Evolutionary conservation across 2,329 filamentous ascomycete species (phyloP).

Genomic region (Ophiocordyceps robertsii): DNA sequence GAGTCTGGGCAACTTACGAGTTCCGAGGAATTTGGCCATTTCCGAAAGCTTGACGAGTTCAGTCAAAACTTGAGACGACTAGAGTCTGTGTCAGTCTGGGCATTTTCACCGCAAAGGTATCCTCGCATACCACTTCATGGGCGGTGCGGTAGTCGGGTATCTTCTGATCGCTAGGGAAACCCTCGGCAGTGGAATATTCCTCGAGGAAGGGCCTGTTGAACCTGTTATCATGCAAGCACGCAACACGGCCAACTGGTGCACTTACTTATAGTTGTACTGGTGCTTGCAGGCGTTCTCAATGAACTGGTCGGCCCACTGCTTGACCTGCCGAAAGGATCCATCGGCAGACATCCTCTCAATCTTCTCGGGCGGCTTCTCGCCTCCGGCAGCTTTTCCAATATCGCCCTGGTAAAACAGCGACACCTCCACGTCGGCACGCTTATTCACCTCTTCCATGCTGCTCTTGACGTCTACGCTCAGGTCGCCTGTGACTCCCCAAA

Average conservation of each 20-base stretch:
- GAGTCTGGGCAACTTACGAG: neutral
- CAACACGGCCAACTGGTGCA: too few relatives aligned
- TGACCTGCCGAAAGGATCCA: neutral
- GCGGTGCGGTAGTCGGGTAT: neutral
- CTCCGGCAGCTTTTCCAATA: neutral
- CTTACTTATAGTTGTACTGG: neutral
- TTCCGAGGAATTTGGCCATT: neutral
- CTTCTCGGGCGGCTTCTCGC: neutral
- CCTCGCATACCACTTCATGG: neutral
- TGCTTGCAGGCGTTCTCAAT: neutral
- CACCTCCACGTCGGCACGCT: neutral
- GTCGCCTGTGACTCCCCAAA: neutral
- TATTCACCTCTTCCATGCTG: neutral
- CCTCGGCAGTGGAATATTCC: neutral
- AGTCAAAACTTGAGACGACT: neutral
- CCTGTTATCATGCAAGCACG: neutral
- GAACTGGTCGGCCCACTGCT: neutral
- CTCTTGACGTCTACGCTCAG: neutral
- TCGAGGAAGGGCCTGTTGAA: neutral
- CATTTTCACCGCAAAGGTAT: neutral
- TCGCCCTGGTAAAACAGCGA: slow-evolving; percentile 1
- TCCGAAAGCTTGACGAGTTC: neutral
- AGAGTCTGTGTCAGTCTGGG: neutral
- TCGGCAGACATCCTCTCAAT: neutral
- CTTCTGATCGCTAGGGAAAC: neutral